Conservation (phyloP, 441 rosid genomes). For the Melastoma candidum region DNA sequence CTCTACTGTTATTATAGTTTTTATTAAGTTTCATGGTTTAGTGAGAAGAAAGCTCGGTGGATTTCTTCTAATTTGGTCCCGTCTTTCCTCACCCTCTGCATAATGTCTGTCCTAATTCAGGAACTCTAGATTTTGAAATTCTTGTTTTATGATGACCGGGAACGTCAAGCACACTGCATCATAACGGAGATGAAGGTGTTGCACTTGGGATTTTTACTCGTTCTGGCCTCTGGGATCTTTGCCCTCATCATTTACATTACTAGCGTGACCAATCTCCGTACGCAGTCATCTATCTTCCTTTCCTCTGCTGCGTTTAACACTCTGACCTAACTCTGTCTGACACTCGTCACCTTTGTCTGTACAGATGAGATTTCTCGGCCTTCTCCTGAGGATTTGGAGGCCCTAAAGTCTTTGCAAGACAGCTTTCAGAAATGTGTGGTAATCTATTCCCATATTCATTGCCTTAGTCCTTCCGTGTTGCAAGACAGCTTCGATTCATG, state of each 20-base stretch:
- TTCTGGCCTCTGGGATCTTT: constrained; percentile 59
- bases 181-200: constrained; percentile 42
- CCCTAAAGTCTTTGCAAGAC: constrained; percentile 56
- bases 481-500: background rate
- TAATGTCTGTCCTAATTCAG: too few species aligned
- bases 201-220: constrained; percentile 45
- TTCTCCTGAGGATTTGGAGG: constrained; percentile 52
- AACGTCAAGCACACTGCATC: too few species aligned
- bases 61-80: too few species aligned
- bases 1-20: too few species aligned
- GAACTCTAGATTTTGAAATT: too few species aligned
- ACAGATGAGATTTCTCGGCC: constrained; percentile 41
- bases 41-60: too few species aligned
- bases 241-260: constrained; percentile 69
- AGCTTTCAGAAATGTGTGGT: constrained; percentile 86
- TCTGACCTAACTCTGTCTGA: constrained; percentile 8
- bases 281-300: constrained; percentile 2
- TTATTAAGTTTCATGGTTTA: too few species aligned
- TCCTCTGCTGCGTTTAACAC: background rate
- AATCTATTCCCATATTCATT: constrained; percentile 17
- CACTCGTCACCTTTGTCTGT: constrained; percentile 11
- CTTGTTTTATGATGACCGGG: too few species aligned
- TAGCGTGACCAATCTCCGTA: constrained; percentile 65
- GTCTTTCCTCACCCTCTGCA: too few species aligned
- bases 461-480: background rate